Evolutionary conservation across 768 basidiomycete species (phyloP).

Genomic region (Kwoniella mangroviensis): DNA sequence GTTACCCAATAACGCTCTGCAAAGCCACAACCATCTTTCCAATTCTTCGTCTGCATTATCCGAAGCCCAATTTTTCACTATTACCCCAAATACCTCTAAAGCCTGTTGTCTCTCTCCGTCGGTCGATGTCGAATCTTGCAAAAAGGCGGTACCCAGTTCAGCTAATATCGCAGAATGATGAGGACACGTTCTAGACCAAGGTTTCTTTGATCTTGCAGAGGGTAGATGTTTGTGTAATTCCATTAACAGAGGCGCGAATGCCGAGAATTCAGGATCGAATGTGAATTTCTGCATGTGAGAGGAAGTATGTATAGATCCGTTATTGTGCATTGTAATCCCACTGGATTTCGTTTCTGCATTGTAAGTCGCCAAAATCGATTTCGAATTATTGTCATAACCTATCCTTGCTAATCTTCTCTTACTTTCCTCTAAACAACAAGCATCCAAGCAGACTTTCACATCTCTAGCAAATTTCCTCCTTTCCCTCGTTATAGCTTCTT

Average conservation of each 20-base stretch:
- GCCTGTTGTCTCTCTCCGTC: conserved; percentile 47
- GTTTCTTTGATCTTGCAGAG: conserved; percentile 43
- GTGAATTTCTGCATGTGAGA: conserved; percentile 16
- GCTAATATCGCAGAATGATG: conserved; percentile 47
- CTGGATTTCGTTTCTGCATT: conserved; percentile 19
- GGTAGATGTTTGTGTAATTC: conserved; percentile 48
- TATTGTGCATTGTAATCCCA: conserved; percentile 18
- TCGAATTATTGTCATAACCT: conserved; percentile 10
- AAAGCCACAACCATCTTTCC: conserved; percentile 47
- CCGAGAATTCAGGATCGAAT: conserved; percentile 39
- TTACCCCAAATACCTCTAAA: conserved; percentile 46
- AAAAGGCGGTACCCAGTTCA: conserved; percentile 41
- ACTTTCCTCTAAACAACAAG: conserved; percentile 44
- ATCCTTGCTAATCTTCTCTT: conserved; percentile 29
- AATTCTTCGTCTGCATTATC: conserved; percentile 48
- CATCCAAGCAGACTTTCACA: conserved; percentile 44
- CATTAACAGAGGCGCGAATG: conserved; percentile 47
- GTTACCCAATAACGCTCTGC: conserved; percentile 30
- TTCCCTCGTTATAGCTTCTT: conserved; percentile 48
- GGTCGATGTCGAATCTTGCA: conserved; percentile 26
- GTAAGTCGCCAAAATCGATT: neutral
- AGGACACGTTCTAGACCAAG: conserved; percentile 49
- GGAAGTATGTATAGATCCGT: conserved; percentile 22
- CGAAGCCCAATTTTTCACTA: conserved; percentile 44
- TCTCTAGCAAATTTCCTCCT: conserved; percentile 48